These are phyloP conservation scores for Dactylellina drechsleri DNA, from an alignment of 2,329 filamentous ascomycete genomes.

Conservation along the genomic window DNA sequence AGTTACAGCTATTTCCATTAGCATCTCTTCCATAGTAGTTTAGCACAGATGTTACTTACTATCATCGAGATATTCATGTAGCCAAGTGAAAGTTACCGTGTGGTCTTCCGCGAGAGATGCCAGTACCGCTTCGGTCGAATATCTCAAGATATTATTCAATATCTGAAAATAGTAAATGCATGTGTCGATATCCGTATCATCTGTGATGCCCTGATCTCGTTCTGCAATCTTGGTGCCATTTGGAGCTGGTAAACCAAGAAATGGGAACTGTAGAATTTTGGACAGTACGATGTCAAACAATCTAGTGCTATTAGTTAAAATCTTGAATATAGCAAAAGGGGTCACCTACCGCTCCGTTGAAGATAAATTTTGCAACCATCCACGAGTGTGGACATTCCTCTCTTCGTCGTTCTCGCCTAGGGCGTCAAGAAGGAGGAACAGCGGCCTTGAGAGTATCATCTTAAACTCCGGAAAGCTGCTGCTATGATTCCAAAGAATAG, in stretches of 20 bases:
- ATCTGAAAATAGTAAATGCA: constrained; percentile 81
- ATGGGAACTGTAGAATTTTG: constrained; percentile 69
- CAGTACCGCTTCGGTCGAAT: constrained; percentile 59
- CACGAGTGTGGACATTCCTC: constrained; percentile 78
- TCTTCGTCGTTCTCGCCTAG: constrained; percentile 78
- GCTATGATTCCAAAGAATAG: constrained; percentile 83
- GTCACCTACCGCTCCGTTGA: constrained; percentile 63
- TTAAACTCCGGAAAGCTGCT: constrained; percentile 67
- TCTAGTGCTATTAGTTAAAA: constrained; percentile 61
- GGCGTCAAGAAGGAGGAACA: constrained; percentile 83
- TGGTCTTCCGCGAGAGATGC: constrained; percentile 33
- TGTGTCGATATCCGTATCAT: constrained; percentile 77
- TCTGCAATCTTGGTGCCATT: constrained; percentile 57
- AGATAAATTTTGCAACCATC: constrained; percentile 77
- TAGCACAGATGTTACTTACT: constrained; percentile 40
- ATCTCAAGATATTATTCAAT: constrained; percentile 76
- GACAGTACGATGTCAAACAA: constrained; percentile 71
- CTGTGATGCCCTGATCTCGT: constrained; percentile 61
- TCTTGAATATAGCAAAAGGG: constrained; percentile 38
- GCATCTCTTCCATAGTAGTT: constrained; percentile 62
- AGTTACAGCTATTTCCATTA: constrained; percentile 27
- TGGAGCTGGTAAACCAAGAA: constrained; percentile 62
- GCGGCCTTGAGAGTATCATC: constrained; percentile 79
- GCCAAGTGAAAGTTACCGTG: constrained; percentile 21
- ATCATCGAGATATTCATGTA: constrained; percentile 53